phyloP scores from a whole-genome alignment of 176 grass and related monocot species.

The Bromus sterilis region DNA sequence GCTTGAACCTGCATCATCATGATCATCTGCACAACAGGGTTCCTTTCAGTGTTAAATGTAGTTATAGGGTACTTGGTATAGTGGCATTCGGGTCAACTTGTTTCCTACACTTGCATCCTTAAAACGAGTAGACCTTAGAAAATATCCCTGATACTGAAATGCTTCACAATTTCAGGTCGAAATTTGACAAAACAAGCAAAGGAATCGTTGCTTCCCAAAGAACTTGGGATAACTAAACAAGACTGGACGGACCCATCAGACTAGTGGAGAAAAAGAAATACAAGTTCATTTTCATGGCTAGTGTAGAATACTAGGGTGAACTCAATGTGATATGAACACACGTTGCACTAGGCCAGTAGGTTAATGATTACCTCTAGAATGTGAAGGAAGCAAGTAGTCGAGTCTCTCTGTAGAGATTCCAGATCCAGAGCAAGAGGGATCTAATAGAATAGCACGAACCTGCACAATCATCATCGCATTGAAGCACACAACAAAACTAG shows the following conservation, averaged over 20 bases:
- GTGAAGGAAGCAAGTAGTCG: slow-evolving; percentile 81
- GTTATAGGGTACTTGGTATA: background rate
- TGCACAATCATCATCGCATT: slow-evolving; percentile 23
- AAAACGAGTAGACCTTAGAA: background rate
- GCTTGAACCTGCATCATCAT: slow-evolving; percentile 27
- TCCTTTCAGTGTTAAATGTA: background rate
- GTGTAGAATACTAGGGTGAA: background rate
- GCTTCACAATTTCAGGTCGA: background rate
- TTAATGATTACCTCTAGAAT: slow-evolving; percentile 77
- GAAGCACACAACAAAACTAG: background rate
- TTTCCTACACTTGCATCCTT: background rate
- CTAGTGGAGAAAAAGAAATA: background rate
- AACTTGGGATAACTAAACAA: too few species aligned
- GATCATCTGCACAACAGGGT: slow-evolving; percentile 24
- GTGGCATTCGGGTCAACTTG: background rate
- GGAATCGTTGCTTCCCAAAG: too few species aligned
- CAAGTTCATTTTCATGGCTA: background rate
- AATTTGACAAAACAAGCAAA: background rate
- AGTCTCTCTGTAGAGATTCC: slow-evolving; percentile 84
- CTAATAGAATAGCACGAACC: slow-evolving; percentile 76
- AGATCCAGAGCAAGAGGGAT: slow-evolving; percentile 97
- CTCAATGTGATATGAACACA: background rate
- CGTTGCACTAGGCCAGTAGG: too few species aligned
- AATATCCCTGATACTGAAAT: background rate
- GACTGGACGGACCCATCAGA: too few species aligned